These are phyloP conservation scores for Eucalyptus guilfoylei DNA, from an alignment of 345 rosid genomes.

Conservation along the genomic window DNA sequence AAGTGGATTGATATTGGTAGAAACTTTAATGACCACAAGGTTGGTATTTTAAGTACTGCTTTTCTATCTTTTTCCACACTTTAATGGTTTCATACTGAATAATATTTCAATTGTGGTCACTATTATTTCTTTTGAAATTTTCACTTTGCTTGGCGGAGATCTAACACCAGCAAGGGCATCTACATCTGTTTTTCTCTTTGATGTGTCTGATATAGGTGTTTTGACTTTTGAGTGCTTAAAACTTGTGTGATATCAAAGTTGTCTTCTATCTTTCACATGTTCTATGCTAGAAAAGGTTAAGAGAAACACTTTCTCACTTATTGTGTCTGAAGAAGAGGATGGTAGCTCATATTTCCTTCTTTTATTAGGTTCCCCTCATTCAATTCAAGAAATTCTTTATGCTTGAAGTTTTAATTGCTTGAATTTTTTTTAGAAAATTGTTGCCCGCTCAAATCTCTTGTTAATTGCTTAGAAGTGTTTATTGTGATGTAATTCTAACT, in stretches of 20 bases:
- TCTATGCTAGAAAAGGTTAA: not conserved
- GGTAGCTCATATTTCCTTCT: not conserved
- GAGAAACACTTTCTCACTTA: not conserved
- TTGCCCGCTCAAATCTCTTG: not conserved
- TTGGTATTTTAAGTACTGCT: not conserved
- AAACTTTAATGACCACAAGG: not conserved
- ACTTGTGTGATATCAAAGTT: not conserved
- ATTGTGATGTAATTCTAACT: not conserved
- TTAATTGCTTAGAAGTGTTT: not conserved
- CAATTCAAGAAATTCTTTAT: not conserved
- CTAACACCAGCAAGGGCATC: conserved; percentile 84
- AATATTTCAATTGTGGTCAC: conserved; percentile 87
- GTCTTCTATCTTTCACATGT: not conserved
- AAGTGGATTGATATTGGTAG: not conserved
- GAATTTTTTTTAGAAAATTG: not conserved
- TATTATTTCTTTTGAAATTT: conserved; percentile 80
- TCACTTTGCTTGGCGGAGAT: conserved; percentile 90
- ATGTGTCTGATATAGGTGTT: not conserved
- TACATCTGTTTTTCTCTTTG: conserved; percentile 60
- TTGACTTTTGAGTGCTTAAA: not conserved
- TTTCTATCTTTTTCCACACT: not conserved
- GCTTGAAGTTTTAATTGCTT: not conserved
- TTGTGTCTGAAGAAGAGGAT: not conserved
- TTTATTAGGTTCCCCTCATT: not conserved
- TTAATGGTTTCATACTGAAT: conserved; percentile 19